Conservation (phyloP, 441 rosid genomes). For the Populus trichocarpa region DNA sequence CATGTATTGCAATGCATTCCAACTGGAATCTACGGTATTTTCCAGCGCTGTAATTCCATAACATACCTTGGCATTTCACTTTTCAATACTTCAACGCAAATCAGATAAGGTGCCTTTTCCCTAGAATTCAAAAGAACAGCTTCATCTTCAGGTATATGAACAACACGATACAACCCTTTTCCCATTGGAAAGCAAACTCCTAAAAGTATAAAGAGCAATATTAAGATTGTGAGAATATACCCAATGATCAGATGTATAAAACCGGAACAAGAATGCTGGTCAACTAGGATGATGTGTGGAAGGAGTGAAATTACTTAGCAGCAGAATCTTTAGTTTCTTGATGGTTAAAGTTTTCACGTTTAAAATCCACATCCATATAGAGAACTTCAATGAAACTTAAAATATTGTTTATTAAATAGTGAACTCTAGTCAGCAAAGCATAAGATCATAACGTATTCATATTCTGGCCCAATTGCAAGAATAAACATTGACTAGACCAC, state of each 20-base stretch:
- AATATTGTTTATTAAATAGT: background rate
- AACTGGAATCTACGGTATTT: background rate
- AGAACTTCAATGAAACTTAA: background rate
- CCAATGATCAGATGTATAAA: slow-evolving; percentile 1
- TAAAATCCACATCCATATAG: background rate
- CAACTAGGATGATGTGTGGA: background rate
- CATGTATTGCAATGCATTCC: background rate
- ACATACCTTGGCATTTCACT: slow-evolving; percentile 73
- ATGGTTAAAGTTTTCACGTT: background rate
- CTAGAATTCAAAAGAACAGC: slow-evolving; percentile 96
- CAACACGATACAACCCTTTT: slow-evolving; percentile 88
- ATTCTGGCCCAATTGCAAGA: background rate
- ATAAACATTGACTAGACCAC: background rate
- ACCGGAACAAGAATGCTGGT: background rate
- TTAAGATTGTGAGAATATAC: slow-evolving; percentile 18
- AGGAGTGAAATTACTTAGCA: background rate
- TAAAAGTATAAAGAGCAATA: slow-evolving; percentile 31
- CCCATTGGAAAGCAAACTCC: slow-evolving; percentile 99
- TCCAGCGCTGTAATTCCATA: background rate
- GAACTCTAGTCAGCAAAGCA: background rate
- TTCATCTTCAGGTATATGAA: slow-evolving; percentile 98
- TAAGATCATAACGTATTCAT: background rate
- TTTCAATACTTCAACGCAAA: slow-evolving; percentile 87
- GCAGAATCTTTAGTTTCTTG: background rate
- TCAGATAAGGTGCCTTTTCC: slow-evolving; percentile 98